These are phyloP conservation scores for Tarenaya hassleriana DNA, from an alignment of 345 rosid species.

Conservation along the genomic window DNA sequence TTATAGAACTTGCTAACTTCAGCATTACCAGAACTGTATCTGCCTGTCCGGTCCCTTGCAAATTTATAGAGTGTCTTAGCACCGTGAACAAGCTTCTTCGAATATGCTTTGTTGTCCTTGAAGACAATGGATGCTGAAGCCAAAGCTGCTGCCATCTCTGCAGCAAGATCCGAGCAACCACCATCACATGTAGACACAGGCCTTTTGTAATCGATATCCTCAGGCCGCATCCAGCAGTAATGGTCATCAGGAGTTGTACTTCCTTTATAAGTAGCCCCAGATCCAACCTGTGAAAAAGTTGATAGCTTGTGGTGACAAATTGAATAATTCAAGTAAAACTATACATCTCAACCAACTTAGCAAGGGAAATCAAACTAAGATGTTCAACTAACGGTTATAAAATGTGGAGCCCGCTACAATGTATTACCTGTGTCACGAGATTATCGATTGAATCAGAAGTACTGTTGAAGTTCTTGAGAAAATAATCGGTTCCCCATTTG, in stretches of 20 bases:
- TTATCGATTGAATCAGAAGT: conserved; percentile 60
- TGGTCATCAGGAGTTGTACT: conserved; percentile 67
- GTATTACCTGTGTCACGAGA: conserved; percentile 58
- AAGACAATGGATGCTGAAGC: conserved; percentile 96
- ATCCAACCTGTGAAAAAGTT: conserved; percentile 54
- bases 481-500: conserved; percentile 91
- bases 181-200: conserved; percentile 56
- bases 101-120: conserved; percentile 87
- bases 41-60: conserved; percentile 63
- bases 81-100: conserved; percentile 90
- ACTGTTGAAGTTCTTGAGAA: conserved; percentile 85
- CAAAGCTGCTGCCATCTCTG: conserved; percentile 94
- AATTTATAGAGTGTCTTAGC: conserved; percentile 67
- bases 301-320: background rate
- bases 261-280: conserved; percentile 79
- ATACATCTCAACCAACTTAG: background rate
- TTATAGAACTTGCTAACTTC: conserved; percentile 71
- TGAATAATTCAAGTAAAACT: background rate
- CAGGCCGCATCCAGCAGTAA: conserved; percentile 98
- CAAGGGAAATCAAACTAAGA: background rate
- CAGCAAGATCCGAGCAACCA: conserved; percentile 88
- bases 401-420: background rate
- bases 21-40: conserved; percentile 62
- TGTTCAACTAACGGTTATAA: background rate
- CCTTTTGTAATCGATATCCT: conserved; percentile 83